A percentile compares a stretch with the other conserved stretches of the same genome.
Conservation (phyloP, 1,284 basidiomycete species). For the Rhodotorula sp. region DNA sequence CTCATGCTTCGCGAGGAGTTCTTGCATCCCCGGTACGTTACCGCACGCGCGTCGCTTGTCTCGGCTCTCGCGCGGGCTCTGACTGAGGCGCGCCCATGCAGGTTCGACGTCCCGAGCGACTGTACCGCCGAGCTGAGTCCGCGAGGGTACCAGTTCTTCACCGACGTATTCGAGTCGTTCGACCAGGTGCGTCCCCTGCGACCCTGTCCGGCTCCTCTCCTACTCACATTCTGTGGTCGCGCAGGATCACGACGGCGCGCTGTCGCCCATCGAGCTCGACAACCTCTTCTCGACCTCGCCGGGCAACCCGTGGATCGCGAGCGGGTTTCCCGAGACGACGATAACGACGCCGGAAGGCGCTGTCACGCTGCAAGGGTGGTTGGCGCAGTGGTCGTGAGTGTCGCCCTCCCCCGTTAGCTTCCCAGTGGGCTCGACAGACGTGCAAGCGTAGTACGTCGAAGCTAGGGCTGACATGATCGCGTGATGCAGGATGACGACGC, state of each 20-base stretch:
- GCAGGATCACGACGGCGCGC: slow-evolving; percentile 90
- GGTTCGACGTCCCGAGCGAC: slow-evolving; percentile 87
- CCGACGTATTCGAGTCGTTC: slow-evolving; percentile 93
- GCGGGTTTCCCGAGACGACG: slow-evolving; percentile 86
- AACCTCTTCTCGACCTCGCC: slow-evolving; percentile 92
- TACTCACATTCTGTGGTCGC: neutral
- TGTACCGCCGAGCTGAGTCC: slow-evolving; percentile 94
- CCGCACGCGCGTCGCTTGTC: neutral
- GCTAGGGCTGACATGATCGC: no score
- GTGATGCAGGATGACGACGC: slow-evolving; percentile 81
- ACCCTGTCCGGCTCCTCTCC: slow-evolving; percentile 14
- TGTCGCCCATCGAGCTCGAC: slow-evolving; percentile 81
- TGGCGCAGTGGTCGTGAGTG: slow-evolving; percentile 92
- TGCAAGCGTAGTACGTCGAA: neutral
- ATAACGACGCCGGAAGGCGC: slow-evolving; percentile 76
- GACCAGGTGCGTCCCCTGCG: slow-evolving; percentile 69
- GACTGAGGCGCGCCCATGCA: slow-evolving; percentile 48
- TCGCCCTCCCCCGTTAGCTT: neutral
- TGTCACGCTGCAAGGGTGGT: slow-evolving; percentile 94
- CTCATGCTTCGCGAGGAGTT: slow-evolving; percentile 84
- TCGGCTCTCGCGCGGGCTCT: neutral
- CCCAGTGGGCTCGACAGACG: no score
- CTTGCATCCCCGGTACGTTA: slow-evolving; percentile 74
- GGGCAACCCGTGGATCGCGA: slow-evolving; percentile 84
- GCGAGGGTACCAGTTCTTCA: slow-evolving; percentile 93